Percentiles rank a stretch among this genome's conserved stretches.
Evolutionary conservation across 441 rosid species (phyloP).

Genomic region (Erysimum pusillum): DNA sequence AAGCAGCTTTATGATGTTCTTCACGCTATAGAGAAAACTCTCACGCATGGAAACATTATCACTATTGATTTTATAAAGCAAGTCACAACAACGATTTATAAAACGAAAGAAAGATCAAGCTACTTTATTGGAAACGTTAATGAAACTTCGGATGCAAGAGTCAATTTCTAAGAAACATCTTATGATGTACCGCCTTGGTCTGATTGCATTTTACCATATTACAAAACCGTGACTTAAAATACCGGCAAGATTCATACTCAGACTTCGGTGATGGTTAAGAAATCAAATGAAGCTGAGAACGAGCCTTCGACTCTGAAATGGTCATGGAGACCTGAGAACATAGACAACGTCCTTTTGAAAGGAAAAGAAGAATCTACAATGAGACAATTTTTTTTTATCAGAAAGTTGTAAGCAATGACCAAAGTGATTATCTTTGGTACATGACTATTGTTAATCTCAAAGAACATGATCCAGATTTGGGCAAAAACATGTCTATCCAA

Average conservation of each 20-base stretch:
- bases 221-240: constrained; percentile 55
- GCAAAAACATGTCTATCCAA: constrained; percentile 56
- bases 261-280: constrained; percentile 62
- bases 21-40: constrained; percentile 58
- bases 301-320: constrained; percentile 55
- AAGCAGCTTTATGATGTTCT: constrained; percentile 63
- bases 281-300: constrained; percentile 54
- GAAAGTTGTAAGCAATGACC: constrained; percentile 58
- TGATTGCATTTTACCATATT: constrained; percentile 63
- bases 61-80: constrained; percentile 49
- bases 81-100: constrained; percentile 52
- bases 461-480: constrained; percentile 51
- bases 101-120: constrained; percentile 54
- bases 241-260: constrained; percentile 72
- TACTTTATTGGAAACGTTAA: constrained; percentile 68
- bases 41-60: constrained; percentile 57
- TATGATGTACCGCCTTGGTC: constrained; percentile 71
- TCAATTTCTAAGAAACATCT: constrained; percentile 48
- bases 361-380: constrained; percentile 55
- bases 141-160: constrained; percentile 43
- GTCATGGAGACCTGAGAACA: constrained; percentile 77
- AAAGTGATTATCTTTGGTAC: constrained; percentile 79
- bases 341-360: constrained; percentile 27
- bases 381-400: constrained; percentile 61
- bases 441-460: constrained; percentile 63